A percentile compares a stretch with the other conserved stretches of the same genome.
Conservation (phyloP, 2,329 filamentous ascomycete species). For the Emergomyces pasteurianus region DNA sequence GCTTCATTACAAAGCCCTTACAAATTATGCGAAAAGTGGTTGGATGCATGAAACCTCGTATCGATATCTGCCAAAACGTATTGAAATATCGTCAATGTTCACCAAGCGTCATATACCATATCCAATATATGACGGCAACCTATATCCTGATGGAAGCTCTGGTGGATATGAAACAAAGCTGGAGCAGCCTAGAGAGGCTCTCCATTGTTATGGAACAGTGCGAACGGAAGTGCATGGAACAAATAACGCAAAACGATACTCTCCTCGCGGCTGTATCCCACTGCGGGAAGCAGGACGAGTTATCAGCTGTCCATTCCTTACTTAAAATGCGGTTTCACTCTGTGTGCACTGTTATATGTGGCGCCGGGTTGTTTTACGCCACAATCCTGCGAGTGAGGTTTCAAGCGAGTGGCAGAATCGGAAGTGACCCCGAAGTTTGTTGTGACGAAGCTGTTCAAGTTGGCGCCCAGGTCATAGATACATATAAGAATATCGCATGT, state of each 20-base stretch:
- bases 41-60: constrained; percentile 3
- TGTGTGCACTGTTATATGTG: constrained; percentile 2
- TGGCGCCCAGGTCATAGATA: not conserved
- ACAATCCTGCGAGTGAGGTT: constrained; percentile 2
- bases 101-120: constrained; percentile 9
- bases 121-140: constrained; percentile 5
- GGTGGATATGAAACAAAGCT: constrained; percentile 6
- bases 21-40: constrained; percentile 4
- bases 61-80: constrained; percentile 7
- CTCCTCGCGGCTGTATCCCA: not conserved
- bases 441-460: not conserved
- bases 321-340: constrained; percentile 8
- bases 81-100: constrained; percentile 6
- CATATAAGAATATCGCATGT: not conserved
- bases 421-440: not conserved
- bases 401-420: not conserved
- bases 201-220: constrained; percentile 5
- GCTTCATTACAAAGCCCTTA: constrained; percentile 6
- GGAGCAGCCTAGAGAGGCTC: constrained; percentile 3
- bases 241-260: constrained; percentile 3
- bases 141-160: constrained; percentile 9
- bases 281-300: constrained; percentile 1
- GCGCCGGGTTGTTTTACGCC: constrained; percentile 7
- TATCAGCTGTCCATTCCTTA: constrained; percentile 2
- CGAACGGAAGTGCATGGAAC: constrained; percentile 8